Evolutionary conservation across 306 rosid genomes (phyloP).

Genomic region (Fragaria ananassa): DNA sequence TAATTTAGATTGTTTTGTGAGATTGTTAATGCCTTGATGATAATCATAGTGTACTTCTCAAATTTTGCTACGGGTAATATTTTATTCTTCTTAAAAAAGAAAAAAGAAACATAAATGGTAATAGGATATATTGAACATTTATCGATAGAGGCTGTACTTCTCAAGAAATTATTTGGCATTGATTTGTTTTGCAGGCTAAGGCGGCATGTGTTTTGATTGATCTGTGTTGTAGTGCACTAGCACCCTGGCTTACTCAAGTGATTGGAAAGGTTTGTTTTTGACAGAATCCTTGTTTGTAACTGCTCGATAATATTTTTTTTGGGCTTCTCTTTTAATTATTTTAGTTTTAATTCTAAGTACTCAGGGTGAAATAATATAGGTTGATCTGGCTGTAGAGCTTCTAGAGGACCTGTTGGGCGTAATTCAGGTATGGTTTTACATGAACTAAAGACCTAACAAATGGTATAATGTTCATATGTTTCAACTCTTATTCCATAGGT

Average conservation of each 20-base stretch:
- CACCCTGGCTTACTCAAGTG: constrained; percentile 87
- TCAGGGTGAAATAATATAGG: constrained; percentile 42
- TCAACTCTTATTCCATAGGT: constrained; percentile 1
- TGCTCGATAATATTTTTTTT: background rate
- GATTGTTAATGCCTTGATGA: background rate
- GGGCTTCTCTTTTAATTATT: background rate
- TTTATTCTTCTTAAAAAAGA: background rate
- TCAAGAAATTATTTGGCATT: constrained; percentile 23
- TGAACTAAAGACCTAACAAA: background rate
- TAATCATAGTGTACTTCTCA: background rate
- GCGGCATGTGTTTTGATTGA: constrained; percentile 89
- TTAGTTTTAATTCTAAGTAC: constrained; percentile 24
- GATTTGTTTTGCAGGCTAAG: constrained; percentile 58
- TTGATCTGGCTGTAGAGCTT: constrained; percentile 87
- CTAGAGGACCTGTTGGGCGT: constrained; percentile 88
- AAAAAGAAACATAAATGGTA: background rate
- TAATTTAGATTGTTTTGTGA: background rate
- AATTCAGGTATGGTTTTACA: constrained; percentile 54
- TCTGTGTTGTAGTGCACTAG: constrained; percentile 68
- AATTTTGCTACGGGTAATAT: background rate
- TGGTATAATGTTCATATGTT: background rate
- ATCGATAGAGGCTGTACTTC: constrained; percentile 1
- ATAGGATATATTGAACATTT: background rate
- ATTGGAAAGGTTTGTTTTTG: constrained; percentile 65
- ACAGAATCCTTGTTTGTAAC: constrained; percentile 15